Conservation (phyloP, 148 eudicot species). For the Camellia japonica region DNA sequence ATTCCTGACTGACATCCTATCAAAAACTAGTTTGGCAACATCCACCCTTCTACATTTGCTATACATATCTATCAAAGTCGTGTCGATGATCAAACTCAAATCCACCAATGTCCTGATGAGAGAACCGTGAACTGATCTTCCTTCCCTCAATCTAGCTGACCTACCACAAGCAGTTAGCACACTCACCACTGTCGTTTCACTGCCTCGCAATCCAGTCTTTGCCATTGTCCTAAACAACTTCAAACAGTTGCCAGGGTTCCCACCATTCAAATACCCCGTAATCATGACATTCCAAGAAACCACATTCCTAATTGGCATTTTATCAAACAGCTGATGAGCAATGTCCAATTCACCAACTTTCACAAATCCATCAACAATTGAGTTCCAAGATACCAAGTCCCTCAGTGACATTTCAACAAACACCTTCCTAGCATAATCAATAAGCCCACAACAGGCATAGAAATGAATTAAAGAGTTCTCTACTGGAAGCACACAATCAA, state of each 20-base stretch:
- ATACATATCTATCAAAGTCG: slow-evolving; percentile 74
- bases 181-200: slow-evolving; percentile 47
- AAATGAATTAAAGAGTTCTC: slow-evolving; percentile 74
- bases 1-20: slow-evolving; percentile 44
- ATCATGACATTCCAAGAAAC: slow-evolving; percentile 77
- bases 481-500: slow-evolving; percentile 51
- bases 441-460: slow-evolving; percentile 56
- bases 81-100: slow-evolving; percentile 47
- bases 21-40: slow-evolving; percentile 54
- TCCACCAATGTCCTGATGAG: slow-evolving; percentile 29
- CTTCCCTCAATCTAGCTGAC: slow-evolving; percentile 67
- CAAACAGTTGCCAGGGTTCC: slow-evolving; percentile 56
- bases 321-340: slow-evolving; percentile 61
- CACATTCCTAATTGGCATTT: slow-evolving; percentile 56
- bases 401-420: slow-evolving; percentile 52
- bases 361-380: slow-evolving; percentile 50
- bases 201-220: slow-evolving; percentile 29
- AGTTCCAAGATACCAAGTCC: slow-evolving; percentile 63
- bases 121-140: slow-evolving; percentile 63
- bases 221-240: slow-evolving; percentile 71
- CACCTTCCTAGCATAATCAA: slow-evolving; percentile 39
- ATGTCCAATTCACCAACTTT: slow-evolving; percentile 41
- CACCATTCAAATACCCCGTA: slow-evolving; percentile 49
- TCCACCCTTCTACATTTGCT: slow-evolving; percentile 58
- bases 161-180: slow-evolving; percentile 68